Percentiles rank a stretch among this genome's conserved stretches.
Conservation (phyloP, 2,329 filamentous ascomycete species). For the Chrysosporium queenslandicum region DNA sequence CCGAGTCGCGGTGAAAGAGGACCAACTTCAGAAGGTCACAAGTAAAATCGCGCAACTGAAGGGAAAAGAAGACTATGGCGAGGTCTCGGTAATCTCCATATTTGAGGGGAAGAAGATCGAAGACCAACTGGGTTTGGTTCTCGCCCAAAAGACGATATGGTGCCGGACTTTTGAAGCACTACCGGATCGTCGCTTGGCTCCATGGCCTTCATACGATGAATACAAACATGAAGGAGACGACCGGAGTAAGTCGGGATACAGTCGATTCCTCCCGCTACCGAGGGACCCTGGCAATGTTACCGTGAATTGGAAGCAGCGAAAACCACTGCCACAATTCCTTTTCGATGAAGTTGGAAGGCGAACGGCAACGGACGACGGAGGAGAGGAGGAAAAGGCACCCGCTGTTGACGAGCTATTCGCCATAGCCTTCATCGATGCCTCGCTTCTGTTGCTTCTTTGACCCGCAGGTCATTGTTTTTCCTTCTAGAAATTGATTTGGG, state of each 20-base stretch:
- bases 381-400: background rate
- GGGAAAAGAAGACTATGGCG: background rate
- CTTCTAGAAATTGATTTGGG: background rate
- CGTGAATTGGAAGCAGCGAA: conserved; percentile 26
- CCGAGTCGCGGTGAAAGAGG: conserved; percentile 16
- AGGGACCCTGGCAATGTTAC: conserved; percentile 26
- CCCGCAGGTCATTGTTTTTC: background rate
- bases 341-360: conserved; percentile 21
- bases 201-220: conserved; percentile 27
- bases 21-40: conserved; percentile 12
- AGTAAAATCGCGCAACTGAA: conserved; percentile 10
- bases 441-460: background rate
- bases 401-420: background rate
- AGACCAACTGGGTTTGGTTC: conserved; percentile 22
- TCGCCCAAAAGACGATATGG: conserved; percentile 25
- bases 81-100: conserved; percentile 11
- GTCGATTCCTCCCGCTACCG: conserved; percentile 26
- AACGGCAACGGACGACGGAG: conserved; percentile 5
- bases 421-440: background rate
- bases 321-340: conserved; percentile 17
- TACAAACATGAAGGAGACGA: conserved; percentile 27
- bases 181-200: conserved; percentile 17
- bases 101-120: conserved; percentile 20
- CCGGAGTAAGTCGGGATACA: conserved; percentile 23
- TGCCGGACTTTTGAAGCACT: conserved; percentile 11